These are phyloP conservation scores for Pseudocercospora crystallina DNA, from an alignment of 2,329 filamentous ascomycete genomes.

Conservation along the genomic window DNA sequence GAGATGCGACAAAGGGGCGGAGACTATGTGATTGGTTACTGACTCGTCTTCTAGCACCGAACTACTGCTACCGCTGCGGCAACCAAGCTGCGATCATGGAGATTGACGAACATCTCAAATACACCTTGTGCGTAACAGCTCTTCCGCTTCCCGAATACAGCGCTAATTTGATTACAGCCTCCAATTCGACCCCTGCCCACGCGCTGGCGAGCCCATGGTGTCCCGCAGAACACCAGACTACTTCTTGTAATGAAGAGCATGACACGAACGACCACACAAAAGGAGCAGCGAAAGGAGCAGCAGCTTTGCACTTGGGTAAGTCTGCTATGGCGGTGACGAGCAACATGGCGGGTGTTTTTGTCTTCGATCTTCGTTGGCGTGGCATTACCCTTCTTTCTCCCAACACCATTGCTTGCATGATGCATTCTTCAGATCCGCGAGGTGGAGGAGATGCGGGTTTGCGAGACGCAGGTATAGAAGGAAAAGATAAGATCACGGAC, in stretches of 20 bases:
- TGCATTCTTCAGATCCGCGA: too few relatives aligned
- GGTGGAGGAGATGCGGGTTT: too few relatives aligned
- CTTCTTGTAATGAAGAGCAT: conserved; percentile 72
- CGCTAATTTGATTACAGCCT: conserved; percentile 60
- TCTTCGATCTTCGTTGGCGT: too few relatives aligned
- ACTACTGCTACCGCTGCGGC: conserved; percentile 97
- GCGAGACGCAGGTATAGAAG: too few relatives aligned
- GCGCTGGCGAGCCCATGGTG: conserved; percentile 97
- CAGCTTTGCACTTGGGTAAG: too few relatives aligned
- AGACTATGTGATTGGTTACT: conserved; percentile 23
- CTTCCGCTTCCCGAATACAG: too few relatives aligned
- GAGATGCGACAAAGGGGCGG: conserved; percentile 20
- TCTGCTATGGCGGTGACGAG: too few relatives aligned
- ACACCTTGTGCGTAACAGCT: conserved; percentile 80
- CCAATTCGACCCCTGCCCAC: conserved; percentile 97
- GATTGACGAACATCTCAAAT: conserved; percentile 98
- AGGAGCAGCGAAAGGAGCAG: conserved; percentile 3
- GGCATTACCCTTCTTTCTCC: too few relatives aligned
- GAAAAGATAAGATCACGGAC: too few relatives aligned
- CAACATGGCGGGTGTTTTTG: too few relatives aligned
- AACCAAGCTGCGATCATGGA: conserved; percentile 99
- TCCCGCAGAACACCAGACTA: conserved; percentile 94
- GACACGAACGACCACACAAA: conserved; percentile 4
- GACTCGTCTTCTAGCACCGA: conserved; percentile 47
- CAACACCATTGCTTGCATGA: too few relatives aligned